Percentiles rank a stretch among this genome's conserved stretches.
Evolutionary conservation across 148 eudicot species (phyloP).

Genomic region (Vaccinium corymbosum): DNA sequence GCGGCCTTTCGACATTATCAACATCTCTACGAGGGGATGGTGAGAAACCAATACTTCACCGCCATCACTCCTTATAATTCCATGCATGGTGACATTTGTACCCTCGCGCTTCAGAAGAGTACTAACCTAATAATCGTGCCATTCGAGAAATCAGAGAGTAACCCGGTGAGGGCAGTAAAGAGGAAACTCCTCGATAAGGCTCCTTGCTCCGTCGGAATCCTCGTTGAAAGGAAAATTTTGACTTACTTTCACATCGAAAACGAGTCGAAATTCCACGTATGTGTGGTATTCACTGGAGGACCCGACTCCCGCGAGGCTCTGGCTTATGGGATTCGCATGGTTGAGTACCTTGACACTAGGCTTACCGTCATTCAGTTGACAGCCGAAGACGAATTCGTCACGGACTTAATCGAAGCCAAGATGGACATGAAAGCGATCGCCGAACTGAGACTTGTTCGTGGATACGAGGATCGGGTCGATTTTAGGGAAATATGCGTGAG

Average conservation of each 20-base stretch:
- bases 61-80: not conserved
- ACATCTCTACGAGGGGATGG: not conserved
- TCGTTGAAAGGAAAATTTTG: not conserved
- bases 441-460: not conserved
- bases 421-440: not conserved
- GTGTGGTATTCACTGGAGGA: not conserved
- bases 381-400: not conserved
- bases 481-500: not conserved
- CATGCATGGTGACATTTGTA: constrained; percentile 8
- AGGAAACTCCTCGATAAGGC: not conserved
- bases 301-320: constrained; percentile 9
- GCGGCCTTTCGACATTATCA: not conserved
- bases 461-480: not conserved
- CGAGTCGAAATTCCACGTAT: not conserved
- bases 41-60: not conserved
- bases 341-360: not conserved
- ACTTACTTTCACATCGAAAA: not conserved
- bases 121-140: not conserved
- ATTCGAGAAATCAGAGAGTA: not conserved
- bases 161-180: not conserved
- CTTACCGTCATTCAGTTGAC: not conserved
- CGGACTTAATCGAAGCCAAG: not conserved
- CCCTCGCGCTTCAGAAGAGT: not conserved
- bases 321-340: constrained; percentile 7
- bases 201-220: constrained; percentile 6